Conservation (phyloP, 352 stramenopile genomes). For the Thraustochytrium striatum region DNA sequence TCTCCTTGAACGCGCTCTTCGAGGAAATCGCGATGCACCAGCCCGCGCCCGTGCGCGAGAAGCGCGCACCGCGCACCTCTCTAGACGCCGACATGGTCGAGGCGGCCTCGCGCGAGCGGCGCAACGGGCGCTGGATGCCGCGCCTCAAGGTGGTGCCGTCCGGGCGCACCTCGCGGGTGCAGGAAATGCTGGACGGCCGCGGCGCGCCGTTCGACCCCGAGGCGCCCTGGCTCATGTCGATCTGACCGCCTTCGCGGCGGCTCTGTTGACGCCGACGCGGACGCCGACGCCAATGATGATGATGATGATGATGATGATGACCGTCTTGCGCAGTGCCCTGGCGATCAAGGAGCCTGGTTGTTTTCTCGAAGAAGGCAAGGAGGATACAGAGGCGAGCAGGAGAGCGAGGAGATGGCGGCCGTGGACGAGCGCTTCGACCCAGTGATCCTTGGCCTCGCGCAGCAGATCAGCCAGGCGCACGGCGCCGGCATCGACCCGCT, state of each 20-base stretch:
- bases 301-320: not conserved
- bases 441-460: slow-evolving; percentile 93
- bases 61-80: too few relatives aligned
- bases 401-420: not conserved
- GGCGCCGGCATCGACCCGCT: slow-evolving; percentile 91
- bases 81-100: too few relatives aligned
- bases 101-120: too few relatives aligned
- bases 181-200: not conserved
- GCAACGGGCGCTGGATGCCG: too few relatives aligned
- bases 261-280: not conserved
- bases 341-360: not conserved
- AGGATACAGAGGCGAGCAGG: not conserved
- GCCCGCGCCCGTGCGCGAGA: too few relatives aligned
- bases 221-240: not conserved
- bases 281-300: not conserved
- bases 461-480: slow-evolving; percentile 67
- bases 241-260: not conserved
- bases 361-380: not conserved
- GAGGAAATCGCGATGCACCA: too few relatives aligned
- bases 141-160: too few relatives aligned
- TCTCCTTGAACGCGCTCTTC: too few relatives aligned
- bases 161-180: too few relatives aligned
- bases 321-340: not conserved
- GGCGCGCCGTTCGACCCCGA: slow-evolving; percentile 4
- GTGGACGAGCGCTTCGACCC: slow-evolving; percentile 83